Evolutionary conservation across 2,329 filamentous ascomycete species (phyloP).

Genomic region (Bipolaris bicolor): DNA sequence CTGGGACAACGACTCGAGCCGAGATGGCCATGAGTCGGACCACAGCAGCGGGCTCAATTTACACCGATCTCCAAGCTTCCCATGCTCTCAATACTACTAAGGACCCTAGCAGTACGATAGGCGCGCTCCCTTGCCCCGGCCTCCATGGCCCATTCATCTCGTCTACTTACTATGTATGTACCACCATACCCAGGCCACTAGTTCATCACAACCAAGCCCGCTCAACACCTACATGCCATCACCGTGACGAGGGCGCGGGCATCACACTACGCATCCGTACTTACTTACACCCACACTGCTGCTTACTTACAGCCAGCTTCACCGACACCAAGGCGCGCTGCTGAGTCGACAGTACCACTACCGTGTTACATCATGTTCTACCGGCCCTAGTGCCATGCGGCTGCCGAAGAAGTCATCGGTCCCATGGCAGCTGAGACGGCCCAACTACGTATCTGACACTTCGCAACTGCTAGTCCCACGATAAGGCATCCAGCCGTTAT

Average conservation of each 20-base stretch:
- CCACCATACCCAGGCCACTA: background rate
- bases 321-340: background rate
- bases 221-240: background rate
- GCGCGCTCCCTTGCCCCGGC: background rate
- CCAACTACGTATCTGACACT: too few species aligned
- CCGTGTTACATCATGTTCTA: background rate
- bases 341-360: background rate
- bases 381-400: background rate
- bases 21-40: slow-evolving; percentile 4
- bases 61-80: background rate
- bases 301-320: background rate
- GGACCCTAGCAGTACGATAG: background rate
- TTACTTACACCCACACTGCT: background rate
- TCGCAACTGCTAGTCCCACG: background rate
- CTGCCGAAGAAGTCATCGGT: background rate
- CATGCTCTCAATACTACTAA: background rate
- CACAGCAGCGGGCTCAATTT: slow-evolving; percentile 2
- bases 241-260: background rate
- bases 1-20: background rate
- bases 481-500: slow-evolving; percentile 3
- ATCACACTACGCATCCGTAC: too few species aligned
- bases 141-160: background rate
- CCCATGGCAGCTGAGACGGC: background rate
- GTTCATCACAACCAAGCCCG: background rate
- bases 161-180: background rate